phyloP scores from a whole-genome alignment of 2,329 filamentous ascomycete genomes.

The Fusarium sp. region DNA sequence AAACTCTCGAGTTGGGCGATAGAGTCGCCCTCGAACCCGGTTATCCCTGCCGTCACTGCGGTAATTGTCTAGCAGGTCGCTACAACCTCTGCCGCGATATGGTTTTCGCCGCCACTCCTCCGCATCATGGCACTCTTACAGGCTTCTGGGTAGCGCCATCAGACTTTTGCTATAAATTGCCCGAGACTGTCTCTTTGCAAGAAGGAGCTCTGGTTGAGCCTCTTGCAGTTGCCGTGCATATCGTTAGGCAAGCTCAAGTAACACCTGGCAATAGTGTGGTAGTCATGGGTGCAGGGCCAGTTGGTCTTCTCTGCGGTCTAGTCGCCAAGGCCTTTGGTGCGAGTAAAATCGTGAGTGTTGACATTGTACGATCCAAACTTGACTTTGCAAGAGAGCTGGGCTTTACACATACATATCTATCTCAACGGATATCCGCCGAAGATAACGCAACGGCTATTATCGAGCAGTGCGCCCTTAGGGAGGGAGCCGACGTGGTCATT shows the following conservation, averaged over 20 bases:
- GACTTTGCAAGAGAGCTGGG: constrained; percentile 82
- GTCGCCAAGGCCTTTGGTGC: constrained; percentile 89
- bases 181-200: constrained; percentile 80
- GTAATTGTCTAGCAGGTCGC: constrained; percentile 81
- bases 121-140: constrained; percentile 88
- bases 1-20: constrained; percentile 78
- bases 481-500: constrained; percentile 82
- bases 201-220: constrained; percentile 94
- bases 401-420: constrained; percentile 79
- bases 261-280: constrained; percentile 82
- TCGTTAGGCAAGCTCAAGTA: constrained; percentile 80
- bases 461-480: constrained; percentile 73
- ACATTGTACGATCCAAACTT: constrained; percentile 85
- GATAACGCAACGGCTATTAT: constrained; percentile 82
- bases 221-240: constrained; percentile 89
- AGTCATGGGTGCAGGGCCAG: constrained; percentile 88
- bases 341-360: constrained; percentile 86
- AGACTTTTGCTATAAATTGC: constrained; percentile 94
- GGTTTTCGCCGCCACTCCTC: constrained; percentile 92
- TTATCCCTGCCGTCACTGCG: constrained; percentile 84
- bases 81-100: constrained; percentile 94
- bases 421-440: constrained; percentile 72
- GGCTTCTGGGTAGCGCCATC: constrained; percentile 87
- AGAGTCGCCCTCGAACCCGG: constrained; percentile 92
- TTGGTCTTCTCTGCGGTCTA: constrained; percentile 88